Percentiles rank a stretch among this genome's conserved stretches.
These are phyloP conservation scores for Ajuga reptans DNA, from an alignment of 305 asterid species.

Conservation along the genomic window DNA sequence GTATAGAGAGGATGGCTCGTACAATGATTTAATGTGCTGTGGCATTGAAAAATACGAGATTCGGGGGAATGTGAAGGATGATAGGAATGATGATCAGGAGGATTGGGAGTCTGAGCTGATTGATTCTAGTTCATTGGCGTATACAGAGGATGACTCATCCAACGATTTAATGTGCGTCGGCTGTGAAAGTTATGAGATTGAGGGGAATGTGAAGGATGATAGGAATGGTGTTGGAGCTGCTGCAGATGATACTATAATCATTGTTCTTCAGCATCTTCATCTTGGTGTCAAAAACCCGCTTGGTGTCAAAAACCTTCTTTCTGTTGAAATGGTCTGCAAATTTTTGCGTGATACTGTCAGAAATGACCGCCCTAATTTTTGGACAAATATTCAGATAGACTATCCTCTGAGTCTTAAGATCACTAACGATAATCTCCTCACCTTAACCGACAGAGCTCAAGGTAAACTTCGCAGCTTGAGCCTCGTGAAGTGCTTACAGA, in stretches of 20 bases:
- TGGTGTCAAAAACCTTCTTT: slow-evolving; percentile 50
- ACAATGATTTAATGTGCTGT: slow-evolving; percentile 37
- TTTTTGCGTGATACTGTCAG: slow-evolving; percentile 46
- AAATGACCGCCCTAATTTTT: slow-evolving; percentile 55
- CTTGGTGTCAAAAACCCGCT: slow-evolving; percentile 58
- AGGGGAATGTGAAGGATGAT: slow-evolving; percentile 18
- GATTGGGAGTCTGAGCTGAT: slow-evolving; percentile 18
- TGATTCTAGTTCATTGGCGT: slow-evolving; percentile 17
- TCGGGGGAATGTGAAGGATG: slow-evolving; percentile 22
- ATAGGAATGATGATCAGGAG: slow-evolving; percentile 26
- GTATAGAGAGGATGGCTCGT: slow-evolving; percentile 24
- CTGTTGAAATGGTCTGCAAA: slow-evolving; percentile 69
- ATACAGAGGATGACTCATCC: slow-evolving; percentile 22
- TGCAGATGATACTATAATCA: slow-evolving; percentile 46
- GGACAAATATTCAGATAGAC: slow-evolving; percentile 53
- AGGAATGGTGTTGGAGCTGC: slow-evolving; percentile 30
- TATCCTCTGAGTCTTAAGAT: slow-evolving; percentile 34
- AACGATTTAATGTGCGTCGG: slow-evolving; percentile 41
- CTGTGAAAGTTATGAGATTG: slow-evolving; percentile 35
- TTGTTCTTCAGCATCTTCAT: slow-evolving; percentile 50
- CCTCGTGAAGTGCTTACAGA: slow-evolving; percentile 44
- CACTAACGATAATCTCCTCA: slow-evolving; percentile 48
- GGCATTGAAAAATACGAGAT: slow-evolving; percentile 39
- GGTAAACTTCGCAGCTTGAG: slow-evolving; percentile 58
- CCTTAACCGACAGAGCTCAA: slow-evolving; percentile 55